Conservation (phyloP, 768 basidiomycete species). For the Pulveroboletus sp. region DNA sequence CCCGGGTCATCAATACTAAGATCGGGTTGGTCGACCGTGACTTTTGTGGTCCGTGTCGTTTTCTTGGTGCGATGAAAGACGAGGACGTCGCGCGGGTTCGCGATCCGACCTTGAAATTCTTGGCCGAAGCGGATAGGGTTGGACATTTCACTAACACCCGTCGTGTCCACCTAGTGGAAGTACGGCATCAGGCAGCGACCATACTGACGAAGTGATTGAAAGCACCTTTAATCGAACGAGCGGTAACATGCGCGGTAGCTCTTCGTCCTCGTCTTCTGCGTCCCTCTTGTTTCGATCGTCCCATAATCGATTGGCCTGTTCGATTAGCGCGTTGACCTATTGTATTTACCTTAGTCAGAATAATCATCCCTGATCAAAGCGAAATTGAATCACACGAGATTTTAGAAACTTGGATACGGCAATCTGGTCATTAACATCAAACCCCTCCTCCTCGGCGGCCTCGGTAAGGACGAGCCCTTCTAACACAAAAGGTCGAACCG, state of each 20-base stretch:
- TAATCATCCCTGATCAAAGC: neutral
- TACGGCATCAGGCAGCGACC: neutral
- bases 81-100: slow-evolving; percentile 92
- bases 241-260: slow-evolving; percentile 71
- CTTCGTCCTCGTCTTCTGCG: slow-evolving; percentile 55
- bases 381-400: slow-evolving; percentile 44
- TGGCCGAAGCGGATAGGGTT: slow-evolving; percentile 97
- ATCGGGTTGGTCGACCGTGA: slow-evolving; percentile 72
- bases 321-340: slow-evolving; percentile 76
- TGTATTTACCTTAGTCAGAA: slow-evolving; percentile 1
- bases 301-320: slow-evolving; percentile 54
- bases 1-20: slow-evolving; percentile 76
- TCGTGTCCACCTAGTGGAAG: slow-evolving; percentile 73
- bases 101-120: slow-evolving; percentile 84
- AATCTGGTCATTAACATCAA: slow-evolving; percentile 77
- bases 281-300: slow-evolving; percentile 35
- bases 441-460: slow-evolving; percentile 68
- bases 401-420: slow-evolving; percentile 80
- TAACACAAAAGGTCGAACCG: slow-evolving; percentile 91
- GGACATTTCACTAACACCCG: slow-evolving; percentile 84
- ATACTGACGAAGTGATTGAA: neutral
- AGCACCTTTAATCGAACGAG: slow-evolving; percentile 77
- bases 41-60: slow-evolving; percentile 40
- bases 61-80: slow-evolving; percentile 85
- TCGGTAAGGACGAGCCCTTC: slow-evolving; percentile 76